These are phyloP conservation scores for Plasmodium inui DNA, from an alignment of 169 alveolate species.

Conservation along the genomic window DNA sequence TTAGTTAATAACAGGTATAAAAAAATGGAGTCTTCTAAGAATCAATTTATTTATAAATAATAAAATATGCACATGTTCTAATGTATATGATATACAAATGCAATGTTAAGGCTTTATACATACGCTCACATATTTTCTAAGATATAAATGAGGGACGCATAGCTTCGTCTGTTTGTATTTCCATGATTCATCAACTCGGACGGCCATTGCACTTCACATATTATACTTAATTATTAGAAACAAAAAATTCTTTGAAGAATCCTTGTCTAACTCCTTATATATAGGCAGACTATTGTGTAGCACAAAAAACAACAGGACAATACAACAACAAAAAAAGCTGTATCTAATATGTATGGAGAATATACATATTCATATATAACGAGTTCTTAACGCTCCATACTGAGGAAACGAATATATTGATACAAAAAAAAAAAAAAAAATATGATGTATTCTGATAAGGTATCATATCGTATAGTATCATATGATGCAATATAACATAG, in stretches of 20 bases:
- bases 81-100: background rate
- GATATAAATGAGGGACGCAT: background rate
- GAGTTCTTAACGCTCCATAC: background rate
- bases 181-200: background rate
- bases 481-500: background rate
- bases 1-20: background rate
- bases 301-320: background rate
- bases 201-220: background rate
- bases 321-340: background rate
- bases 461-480: no score
- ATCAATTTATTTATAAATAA: background rate
- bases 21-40: background rate
- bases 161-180: background rate
- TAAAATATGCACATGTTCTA: background rate
- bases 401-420: background rate
- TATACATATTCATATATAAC: background rate
- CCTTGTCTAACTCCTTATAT: background rate
- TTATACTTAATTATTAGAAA: background rate
- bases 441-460: background rate
- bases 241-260: background rate
- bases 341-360: background rate
- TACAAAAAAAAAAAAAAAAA: no score
- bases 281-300: background rate
- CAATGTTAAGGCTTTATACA: background rate
- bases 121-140: background rate